Conservation (phyloP, 169 alveolate genomes). For the Plasmodium vivax region DNA sequence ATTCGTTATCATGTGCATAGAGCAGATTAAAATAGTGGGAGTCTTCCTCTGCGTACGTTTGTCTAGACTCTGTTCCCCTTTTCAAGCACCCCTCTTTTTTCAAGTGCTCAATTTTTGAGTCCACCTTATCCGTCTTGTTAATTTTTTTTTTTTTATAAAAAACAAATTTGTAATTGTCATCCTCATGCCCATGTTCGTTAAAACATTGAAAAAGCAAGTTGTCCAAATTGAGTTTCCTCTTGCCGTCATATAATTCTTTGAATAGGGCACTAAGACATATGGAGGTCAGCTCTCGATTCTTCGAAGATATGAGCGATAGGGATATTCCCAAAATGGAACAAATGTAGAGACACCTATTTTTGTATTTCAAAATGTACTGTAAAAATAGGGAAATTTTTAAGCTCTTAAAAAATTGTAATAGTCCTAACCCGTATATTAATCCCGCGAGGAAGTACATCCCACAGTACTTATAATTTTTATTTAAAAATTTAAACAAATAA, state of each 20-base stretch:
- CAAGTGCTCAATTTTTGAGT: neutral
- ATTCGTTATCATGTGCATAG: slow-evolving; percentile 59
- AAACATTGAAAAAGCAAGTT: slow-evolving; percentile 10
- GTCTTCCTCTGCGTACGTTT: neutral
- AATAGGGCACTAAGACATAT: slow-evolving; percentile 20
- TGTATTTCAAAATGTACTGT: slow-evolving; percentile 66
- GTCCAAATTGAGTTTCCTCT: slow-evolving; percentile 7
- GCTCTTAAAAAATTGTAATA: slow-evolving; percentile 59
- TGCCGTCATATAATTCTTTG: slow-evolving; percentile 30
- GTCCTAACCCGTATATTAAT: slow-evolving; percentile 68
- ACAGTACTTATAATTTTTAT: slow-evolving; percentile 60
- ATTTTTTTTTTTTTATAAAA: slow-evolving; percentile 16
- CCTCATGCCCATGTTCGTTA: neutral
- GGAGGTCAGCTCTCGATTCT: slow-evolving; percentile 36
- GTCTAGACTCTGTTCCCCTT: neutral
- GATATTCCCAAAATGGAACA: slow-evolving; percentile 60
- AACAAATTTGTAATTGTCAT: slow-evolving; percentile 16
- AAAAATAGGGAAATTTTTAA: slow-evolving; percentile 40
- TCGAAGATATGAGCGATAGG: slow-evolving; percentile 37
- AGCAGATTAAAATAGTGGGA: slow-evolving; percentile 11
- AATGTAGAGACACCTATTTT: slow-evolving; percentile 69
- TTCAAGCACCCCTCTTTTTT: neutral
- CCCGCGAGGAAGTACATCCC: slow-evolving; percentile 64
- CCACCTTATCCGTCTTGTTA: neutral
- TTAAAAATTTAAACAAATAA: slow-evolving; percentile 70